Percentiles rank a stretch among this genome's conserved stretches.
Evolutionary conservation across 1,284 basidiomycete species (phyloP).

Genomic region (Volvariella volvacea): DNA sequence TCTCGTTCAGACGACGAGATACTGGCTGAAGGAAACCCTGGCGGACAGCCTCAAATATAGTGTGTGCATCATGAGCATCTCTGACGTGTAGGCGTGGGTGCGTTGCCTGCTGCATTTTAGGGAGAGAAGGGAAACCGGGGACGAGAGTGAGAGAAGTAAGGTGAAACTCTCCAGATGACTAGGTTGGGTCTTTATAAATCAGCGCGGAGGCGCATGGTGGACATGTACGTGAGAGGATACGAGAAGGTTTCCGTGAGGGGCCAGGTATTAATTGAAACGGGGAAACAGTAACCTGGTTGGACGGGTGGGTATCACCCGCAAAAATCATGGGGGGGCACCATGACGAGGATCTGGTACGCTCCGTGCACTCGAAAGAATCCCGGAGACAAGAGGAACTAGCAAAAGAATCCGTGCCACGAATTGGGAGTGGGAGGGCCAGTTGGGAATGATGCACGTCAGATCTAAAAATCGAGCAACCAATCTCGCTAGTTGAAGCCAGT

Average conservation of each 20-base stretch:
- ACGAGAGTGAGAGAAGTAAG: conserved; percentile 2
- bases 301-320: conserved; percentile 15
- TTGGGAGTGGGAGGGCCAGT: conserved; percentile 15
- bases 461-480: conserved; percentile 2
- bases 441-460: not conserved
- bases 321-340: conserved; percentile 19
- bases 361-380: conserved; percentile 17
- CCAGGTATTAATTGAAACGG: conserved; percentile 2
- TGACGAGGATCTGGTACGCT: conserved; percentile 23
- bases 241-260: conserved; percentile 13
- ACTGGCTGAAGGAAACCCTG: conserved; percentile 44
- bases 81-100: conserved; percentile 56
- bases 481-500: not conserved
- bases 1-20: conserved; percentile 48
- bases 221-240: conserved; percentile 19
- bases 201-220: conserved; percentile 10
- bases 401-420: conserved; percentile 15
- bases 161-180: conserved; percentile 14
- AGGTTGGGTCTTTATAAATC: conserved; percentile 7
- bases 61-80: conserved; percentile 56
- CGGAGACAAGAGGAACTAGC: conserved; percentile 13
- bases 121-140: conserved; percentile 17
- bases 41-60: conserved; percentile 52
- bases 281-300: not conserved
- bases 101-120: conserved; percentile 49